Evolutionary conservation across 1,284 basidiomycete species (phyloP), one percentile per base, ranked within the genome.

Genomic region (Moniliella sp.): DNA sequence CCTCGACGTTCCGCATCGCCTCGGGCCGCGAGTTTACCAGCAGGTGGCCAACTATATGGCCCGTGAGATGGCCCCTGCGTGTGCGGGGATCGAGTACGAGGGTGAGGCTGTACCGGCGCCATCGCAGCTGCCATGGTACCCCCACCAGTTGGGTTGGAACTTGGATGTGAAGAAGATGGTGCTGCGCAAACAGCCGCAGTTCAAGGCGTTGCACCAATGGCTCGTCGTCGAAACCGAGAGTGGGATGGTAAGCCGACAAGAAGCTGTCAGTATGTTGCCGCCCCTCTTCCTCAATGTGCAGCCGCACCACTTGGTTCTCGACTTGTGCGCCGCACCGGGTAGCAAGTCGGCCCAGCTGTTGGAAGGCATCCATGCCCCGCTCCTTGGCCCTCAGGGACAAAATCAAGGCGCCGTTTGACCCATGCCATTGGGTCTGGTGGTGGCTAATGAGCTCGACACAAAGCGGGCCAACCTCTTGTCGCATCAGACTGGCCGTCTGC

Each of bases 261-360:
- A 99, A 64, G 86, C 83, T 14, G 91, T 99, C 33, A 91, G 83
- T 52, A 99, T 97, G 91, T 68, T 99, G 14, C 91, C 91, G 3
- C 88, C 91, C 1, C 69, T 99, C 2, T 76, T 97, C 48, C 70
- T 99, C 30, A 78, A 88, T 40, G 82, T 97, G n/a, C 69, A 82
- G 28, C 51, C 48, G 4, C 40, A 57, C 31, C 56, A 58, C 34
- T 34, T 57, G 19, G 56, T 58, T 10, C 73, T 97, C 48, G 88
- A 99, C 63, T 83, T 93, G 78, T 99, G 88, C 57, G 91, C 91
- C n/a, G 88, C 91, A 1, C 91, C 91, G 1, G 91, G 91, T 10
- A 91, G 83, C 18, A 97, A 99, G 73, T 86, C 83, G 4, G 79
- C 80, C 3, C 84, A 91, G 65, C 66, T 91, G 10, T 70, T 91